A percentile compares a stretch with the other conserved stretches of the same genome.
Conservation (phyloP, 495 filamentous ascomycete genomes). For the Rostrohypoxylon terebratum region DNA sequence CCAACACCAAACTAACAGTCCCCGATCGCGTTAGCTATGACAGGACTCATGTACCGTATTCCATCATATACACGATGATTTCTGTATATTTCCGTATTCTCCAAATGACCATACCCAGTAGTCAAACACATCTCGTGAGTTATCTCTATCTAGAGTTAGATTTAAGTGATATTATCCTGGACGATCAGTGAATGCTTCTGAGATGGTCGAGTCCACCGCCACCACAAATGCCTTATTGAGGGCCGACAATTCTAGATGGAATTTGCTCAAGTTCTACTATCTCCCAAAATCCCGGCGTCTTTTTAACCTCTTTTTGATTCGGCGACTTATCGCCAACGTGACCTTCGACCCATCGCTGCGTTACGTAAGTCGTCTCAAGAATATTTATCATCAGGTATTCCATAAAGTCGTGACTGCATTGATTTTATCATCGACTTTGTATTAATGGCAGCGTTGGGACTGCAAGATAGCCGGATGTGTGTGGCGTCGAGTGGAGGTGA, state of each 20-base stretch:
- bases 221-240: slow-evolving; percentile 11
- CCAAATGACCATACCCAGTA: background rate
- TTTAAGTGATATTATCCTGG: background rate
- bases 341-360: background rate
- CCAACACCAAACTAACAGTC: background rate
- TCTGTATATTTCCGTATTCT: background rate
- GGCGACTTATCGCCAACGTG: background rate
- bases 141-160: slow-evolving; percentile 10
- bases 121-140: background rate
- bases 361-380: slow-evolving; percentile 12
- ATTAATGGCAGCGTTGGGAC: background rate
- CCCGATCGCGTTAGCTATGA: background rate
- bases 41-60: background rate
- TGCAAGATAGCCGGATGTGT: background rate
- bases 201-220: slow-evolving; percentile 13
- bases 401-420: slow-evolving; percentile 29
- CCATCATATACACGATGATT: slow-evolving; percentile 3
- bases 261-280: slow-evolving; percentile 24
- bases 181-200: background rate
- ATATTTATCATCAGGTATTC: slow-evolving; percentile 27
- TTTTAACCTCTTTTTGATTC: slow-evolving; percentile 5
- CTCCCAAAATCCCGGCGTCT: slow-evolving; percentile 3
- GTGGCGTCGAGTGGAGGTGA: slow-evolving; percentile 9
- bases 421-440: slow-evolving; percentile 16
- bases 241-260: slow-evolving; percentile 13